These are phyloP conservation scores for Xylariomycetidae sp. DNA, from an alignment of 2,329 filamentous ascomycete genomes.

Conservation along the genomic window DNA sequence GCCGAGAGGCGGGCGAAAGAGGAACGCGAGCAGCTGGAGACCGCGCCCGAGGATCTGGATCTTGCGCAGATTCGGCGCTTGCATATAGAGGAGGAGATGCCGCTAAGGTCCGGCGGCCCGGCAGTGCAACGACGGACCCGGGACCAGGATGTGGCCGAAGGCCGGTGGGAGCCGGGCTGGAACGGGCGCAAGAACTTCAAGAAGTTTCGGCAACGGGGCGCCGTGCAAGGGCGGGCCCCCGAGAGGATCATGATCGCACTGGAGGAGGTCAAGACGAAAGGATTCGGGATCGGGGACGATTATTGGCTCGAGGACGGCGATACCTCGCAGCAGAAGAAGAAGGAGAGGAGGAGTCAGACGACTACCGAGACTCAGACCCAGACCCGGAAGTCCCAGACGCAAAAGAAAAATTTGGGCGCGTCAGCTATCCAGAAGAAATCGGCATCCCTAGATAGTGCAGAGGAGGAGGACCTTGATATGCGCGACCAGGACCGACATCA, in stretches of 20 bases:
- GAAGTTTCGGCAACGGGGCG: conserved; percentile 65
- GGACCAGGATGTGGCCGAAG: conserved; percentile 48
- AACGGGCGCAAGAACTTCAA: conserved; percentile 97
- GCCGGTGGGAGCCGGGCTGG: conserved; percentile 82
- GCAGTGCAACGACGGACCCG: conserved; percentile 31
- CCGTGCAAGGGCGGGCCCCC: conserved; percentile 32
- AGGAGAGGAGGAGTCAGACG: conserved; percentile 18
- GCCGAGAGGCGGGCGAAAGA: conserved; percentile 60
- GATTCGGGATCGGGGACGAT: conserved; percentile 69
- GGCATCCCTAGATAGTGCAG: too few species aligned
- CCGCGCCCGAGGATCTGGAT: conserved; percentile 59
- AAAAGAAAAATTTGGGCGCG: too few species aligned
- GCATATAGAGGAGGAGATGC: conserved; percentile 73
- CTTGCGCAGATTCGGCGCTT: conserved; percentile 69
- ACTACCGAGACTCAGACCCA: conserved; percentile 14
- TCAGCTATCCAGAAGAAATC: too few species aligned
- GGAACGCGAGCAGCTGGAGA: conserved; percentile 50
- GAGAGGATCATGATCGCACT: conserved; percentile 62
- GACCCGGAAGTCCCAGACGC: conserved; percentile 8
- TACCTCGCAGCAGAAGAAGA: conserved; percentile 25
- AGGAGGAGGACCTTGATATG: conserved; percentile 14
- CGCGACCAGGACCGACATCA: conserved; percentile 8
- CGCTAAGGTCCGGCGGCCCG: conserved; percentile 44
- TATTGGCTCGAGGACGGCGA: conserved; percentile 64
- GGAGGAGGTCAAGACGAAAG: conserved; percentile 66